phyloP scores from a whole-genome alignment of 768 basidiomycete species.

The Tricholoma bakamatsutake region DNA sequence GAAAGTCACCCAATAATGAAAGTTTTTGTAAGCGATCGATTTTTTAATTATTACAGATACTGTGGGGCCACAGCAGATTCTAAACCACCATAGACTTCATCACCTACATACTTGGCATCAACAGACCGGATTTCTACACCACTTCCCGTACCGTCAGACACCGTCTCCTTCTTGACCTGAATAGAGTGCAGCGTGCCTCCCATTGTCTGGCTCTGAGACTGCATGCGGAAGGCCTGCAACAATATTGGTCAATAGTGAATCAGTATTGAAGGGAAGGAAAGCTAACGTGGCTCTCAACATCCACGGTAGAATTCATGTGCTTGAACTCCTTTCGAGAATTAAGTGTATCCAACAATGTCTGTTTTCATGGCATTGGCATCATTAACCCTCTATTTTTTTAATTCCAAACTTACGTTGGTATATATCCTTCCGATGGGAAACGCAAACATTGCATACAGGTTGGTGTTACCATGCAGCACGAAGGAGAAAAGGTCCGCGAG shows the following conservation, averaged over 20 bases:
- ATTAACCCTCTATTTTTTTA: neutral
- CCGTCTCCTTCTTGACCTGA: slow-evolving; percentile 20
- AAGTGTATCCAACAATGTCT: slow-evolving; percentile 42
- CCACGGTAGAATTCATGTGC: slow-evolving; percentile 17
- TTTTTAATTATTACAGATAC: neutral
- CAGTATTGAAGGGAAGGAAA: neutral
- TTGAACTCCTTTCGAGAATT: slow-evolving; percentile 33
- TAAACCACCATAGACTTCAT: slow-evolving; percentile 11
- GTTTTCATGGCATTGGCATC: neutral
- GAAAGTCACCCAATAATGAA: too few relatives aligned
- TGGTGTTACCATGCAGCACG: slow-evolving; percentile 29
- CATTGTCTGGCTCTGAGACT: slow-evolving; percentile 16
- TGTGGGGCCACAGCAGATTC: neutral
- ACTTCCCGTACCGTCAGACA: slow-evolving; percentile 9
- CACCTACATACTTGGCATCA: slow-evolving; percentile 13
- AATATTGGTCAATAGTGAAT: neutral
- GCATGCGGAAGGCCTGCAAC: slow-evolving; percentile 20
- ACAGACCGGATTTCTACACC: slow-evolving; percentile 13
- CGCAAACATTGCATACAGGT: slow-evolving; percentile 21
- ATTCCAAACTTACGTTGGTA: slow-evolving; percentile 29
- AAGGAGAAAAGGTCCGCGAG: slow-evolving; percentile 41
- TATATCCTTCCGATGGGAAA: slow-evolving; percentile 30
- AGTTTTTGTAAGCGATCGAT: neutral
- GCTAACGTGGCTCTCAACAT: slow-evolving; percentile 24
- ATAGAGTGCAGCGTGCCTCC: slow-evolving; percentile 17